These are phyloP conservation scores for Lenzites betulinus DNA, from an alignment of 768 basidiomycete genomes.

Conservation along the genomic window DNA sequence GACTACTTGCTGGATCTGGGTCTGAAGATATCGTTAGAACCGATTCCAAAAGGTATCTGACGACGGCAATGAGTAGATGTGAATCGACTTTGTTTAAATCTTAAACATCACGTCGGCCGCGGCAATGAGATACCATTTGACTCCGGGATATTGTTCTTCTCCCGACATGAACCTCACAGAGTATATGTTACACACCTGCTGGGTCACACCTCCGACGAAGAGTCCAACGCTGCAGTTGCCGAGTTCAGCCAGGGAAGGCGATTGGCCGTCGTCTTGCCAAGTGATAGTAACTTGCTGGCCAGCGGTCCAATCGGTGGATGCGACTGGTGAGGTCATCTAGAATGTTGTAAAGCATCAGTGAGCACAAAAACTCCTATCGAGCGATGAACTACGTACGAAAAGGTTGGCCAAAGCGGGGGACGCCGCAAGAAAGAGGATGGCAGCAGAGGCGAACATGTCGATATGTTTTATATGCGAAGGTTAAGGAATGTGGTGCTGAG, in stretches of 20 bases:
- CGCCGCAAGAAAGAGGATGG: slow-evolving; percentile 45
- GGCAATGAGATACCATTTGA: no score
- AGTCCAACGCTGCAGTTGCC: slow-evolving; percentile 56
- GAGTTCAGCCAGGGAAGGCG: slow-evolving; percentile 53
- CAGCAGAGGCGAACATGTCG: slow-evolving; percentile 54
- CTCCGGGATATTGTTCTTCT: no score
- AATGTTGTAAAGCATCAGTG: background rate
- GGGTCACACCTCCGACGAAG: slow-evolving; percentile 59
- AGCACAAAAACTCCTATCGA: background rate
- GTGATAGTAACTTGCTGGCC: slow-evolving; percentile 51
- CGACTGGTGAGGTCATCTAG: slow-evolving; percentile 61
- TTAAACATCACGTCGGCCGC: no score
- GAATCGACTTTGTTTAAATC: no score
- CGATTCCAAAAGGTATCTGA: no score
- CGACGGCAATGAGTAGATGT: no score
- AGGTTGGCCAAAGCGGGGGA: slow-evolving; percentile 56
- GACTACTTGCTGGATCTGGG: slow-evolving; percentile 54
- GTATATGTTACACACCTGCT: slow-evolving; percentile 51
- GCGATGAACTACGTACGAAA: slow-evolving; percentile 46
- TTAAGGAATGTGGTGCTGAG: slow-evolving; percentile 38
- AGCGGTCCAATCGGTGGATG: slow-evolving; percentile 46
- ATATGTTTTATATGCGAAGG: slow-evolving; percentile 18
- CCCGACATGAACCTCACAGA: background rate
- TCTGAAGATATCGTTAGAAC: slow-evolving; percentile 37
- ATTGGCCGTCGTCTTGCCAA: slow-evolving; percentile 59